Percentiles rank a stretch among this genome's conserved stretches.
These are phyloP conservation scores for Bromus sterilis DNA, from an alignment of 176 grass and related monocot genomes.

Conservation along the genomic window DNA sequence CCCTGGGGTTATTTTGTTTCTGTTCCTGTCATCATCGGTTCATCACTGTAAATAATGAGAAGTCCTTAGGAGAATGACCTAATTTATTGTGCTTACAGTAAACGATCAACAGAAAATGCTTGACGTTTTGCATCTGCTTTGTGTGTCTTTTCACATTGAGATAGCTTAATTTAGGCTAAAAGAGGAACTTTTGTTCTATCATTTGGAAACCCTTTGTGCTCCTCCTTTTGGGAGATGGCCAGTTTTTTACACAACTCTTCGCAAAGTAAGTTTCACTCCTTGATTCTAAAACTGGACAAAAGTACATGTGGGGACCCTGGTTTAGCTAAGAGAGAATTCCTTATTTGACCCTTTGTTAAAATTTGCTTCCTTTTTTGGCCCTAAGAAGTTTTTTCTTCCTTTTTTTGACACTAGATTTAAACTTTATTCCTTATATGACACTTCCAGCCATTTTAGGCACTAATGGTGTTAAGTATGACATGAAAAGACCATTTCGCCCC, in stretches of 20 bases:
- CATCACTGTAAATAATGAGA: slow-evolving; percentile 3
- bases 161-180: neutral
- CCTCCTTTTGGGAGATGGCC: neutral
- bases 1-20: neutral
- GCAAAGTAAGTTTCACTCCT: neutral
- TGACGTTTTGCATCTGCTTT: neutral
- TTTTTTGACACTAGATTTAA: no score
- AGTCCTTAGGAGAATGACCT: neutral
- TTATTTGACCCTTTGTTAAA: no score
- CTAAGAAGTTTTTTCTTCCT: no score
- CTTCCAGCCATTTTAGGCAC: no score
- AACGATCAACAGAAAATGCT: neutral
- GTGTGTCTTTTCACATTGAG: neutral
- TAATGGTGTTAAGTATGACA: no score
- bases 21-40: neutral
- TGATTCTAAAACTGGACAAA: neutral
- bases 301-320: no score
- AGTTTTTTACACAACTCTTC: neutral
- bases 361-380: no score
- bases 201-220: neutral
- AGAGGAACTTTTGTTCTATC: neutral
- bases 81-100: neutral
- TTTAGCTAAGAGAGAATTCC: no score
- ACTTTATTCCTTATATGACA: no score
- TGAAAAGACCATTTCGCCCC: no score